Evolutionary conservation across 164 flowering plant genomes (phyloP).

Genomic region (Cinnamomum chago): DNA sequence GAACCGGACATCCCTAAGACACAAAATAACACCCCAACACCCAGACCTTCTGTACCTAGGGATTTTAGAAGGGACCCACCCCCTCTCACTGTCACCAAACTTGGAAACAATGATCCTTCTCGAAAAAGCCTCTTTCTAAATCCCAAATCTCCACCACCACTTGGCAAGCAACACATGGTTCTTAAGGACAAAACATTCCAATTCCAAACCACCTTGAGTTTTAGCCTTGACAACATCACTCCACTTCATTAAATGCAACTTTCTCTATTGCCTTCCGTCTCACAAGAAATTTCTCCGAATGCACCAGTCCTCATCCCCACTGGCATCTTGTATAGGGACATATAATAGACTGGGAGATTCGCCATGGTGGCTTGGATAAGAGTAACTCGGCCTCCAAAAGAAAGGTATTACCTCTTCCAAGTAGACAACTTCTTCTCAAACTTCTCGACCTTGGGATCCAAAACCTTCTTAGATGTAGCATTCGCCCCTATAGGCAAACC

Average conservation of each 20-base stretch:
- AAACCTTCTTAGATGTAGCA: too few relatives aligned
- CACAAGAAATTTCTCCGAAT: background rate
- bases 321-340: background rate
- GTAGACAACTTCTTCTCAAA: background rate
- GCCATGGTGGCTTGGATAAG: background rate
- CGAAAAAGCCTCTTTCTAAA: background rate
- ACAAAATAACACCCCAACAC: background rate
- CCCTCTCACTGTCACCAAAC: background rate
- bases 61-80: background rate
- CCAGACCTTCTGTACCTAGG: too few relatives aligned
- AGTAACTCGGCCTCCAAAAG: background rate
- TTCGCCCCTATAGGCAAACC: too few relatives aligned
- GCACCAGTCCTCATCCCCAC: background rate
- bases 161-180: background rate
- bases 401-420: background rate
- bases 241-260: background rate
- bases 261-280: background rate
- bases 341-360: background rate
- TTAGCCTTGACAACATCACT: background rate
- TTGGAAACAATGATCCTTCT: background rate
- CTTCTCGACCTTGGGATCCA: background rate
- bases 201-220: background rate
- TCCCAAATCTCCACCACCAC: conserved; percentile 1
- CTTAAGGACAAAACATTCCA: background rate
- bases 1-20: background rate